These are phyloP conservation scores for Anisodus tanguticus DNA, from an alignment of 257 asterid species.

Conservation along the genomic window DNA sequence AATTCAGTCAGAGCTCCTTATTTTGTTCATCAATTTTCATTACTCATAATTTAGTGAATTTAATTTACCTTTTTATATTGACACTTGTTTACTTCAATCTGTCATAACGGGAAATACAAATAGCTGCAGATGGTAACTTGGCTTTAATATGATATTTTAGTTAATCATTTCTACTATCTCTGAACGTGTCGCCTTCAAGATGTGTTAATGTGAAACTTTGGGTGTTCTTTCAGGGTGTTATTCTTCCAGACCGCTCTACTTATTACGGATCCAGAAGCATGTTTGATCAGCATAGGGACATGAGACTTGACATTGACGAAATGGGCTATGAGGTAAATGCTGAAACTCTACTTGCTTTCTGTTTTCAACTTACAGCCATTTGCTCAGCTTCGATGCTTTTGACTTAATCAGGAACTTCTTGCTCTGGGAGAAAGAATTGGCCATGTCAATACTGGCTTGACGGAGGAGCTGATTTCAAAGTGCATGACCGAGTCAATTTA, in stretches of 20 bases:
- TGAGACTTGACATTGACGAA: constrained; percentile 80
- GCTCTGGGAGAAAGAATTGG: constrained; percentile 89
- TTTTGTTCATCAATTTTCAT: not conserved
- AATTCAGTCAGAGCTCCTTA: not conserved
- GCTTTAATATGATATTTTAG: not conserved
- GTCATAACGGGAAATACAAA: not conserved
- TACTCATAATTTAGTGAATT: constrained; percentile 5
- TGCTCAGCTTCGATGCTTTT: constrained; percentile 19
- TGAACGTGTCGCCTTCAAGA: not conserved
- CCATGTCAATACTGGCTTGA: constrained; percentile 73
- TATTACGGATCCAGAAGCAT: constrained; percentile 57
- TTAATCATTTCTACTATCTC: not conserved
- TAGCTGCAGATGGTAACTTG: not conserved
- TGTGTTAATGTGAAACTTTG: constrained; percentile 16
- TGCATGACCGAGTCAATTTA: constrained; percentile 59
- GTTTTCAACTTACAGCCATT: not conserved
- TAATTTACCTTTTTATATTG: not conserved
- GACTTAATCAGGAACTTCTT: constrained; percentile 68
- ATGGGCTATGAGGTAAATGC: constrained; percentile 80
- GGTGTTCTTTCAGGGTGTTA: constrained; percentile 50
- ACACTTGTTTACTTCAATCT: constrained; percentile 25
- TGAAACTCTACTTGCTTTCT: not conserved
- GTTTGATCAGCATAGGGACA: constrained; percentile 70
- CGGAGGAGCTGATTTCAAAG: constrained; percentile 56
- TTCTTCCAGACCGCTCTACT: constrained; percentile 50